Base-by-base conservation (phyloP, 345 rosid species). In the Citrus inodora region DNA sequence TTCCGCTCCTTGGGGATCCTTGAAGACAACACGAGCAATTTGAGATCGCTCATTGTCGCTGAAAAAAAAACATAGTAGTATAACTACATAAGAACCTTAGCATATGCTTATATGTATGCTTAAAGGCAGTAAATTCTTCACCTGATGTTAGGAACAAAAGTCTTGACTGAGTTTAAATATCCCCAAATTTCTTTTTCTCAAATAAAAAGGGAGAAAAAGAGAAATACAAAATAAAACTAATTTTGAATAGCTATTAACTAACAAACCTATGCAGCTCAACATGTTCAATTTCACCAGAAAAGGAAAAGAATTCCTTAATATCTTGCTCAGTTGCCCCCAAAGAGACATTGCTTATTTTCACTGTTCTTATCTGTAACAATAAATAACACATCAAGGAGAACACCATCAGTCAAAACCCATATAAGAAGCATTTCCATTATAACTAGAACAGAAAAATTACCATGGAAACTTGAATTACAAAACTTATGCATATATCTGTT, bases 301-400 rank as follows among this genome's bases (percentile, higher is more conserved):
- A 93, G 56, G 98, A 95, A 79, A 93, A 95, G 82, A 95, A 95
- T 86, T 95, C 99, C 87, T 86, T 93, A 61, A 95, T 86, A 74
- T 93, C 95, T 62, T 83, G 87, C 80, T 95, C 92, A 16, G 89
- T 79, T 67, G 96, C 96, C 81, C 90, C 86, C 28, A 87, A 75
- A 21, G 99, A 92, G 77, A 93, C 89, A 78, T 91, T 93, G 75
- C 89, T 78, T 35, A 93, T 93, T 87, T 92, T 95, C 59, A 95
- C 91, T 7, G 98, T 86, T 84, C 83, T 89, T 75, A 83, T 71
- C 94, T 92, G 87, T 56, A 74, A 72, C 59, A 74, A 62, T 8
- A 61, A 77, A 27, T 32, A 58, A 14, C 30, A 75, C 8, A 28
- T 55, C 28, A 19, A 38, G 4, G 58, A 35, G 4, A 70, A 48